phyloP scores from a whole-genome alignment of 2,329 filamentous ascomycete genomes.

The Claviceps cyperi region DNA sequence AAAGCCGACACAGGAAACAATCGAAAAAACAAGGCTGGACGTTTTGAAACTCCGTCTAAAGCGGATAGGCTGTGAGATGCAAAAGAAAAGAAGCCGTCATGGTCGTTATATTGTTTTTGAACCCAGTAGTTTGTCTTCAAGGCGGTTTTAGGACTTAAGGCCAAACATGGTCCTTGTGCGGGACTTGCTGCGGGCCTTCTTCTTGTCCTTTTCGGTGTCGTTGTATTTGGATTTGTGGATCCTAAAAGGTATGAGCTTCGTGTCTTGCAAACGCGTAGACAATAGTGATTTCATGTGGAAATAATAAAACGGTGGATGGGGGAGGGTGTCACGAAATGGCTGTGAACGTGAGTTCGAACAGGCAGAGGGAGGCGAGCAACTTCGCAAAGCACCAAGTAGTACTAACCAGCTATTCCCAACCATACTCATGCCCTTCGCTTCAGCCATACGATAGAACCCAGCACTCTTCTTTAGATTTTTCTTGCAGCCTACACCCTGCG shows the following conservation, averaged over 20 bases:
- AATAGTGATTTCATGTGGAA: too few relatives aligned
- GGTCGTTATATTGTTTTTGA: constrained; percentile 12
- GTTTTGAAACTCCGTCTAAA: too few relatives aligned
- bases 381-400: not conserved
- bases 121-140: not conserved
- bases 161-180: constrained; percentile 62
- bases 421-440: constrained; percentile 91
- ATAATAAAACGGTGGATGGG: too few relatives aligned
- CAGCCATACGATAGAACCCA: constrained; percentile 77
- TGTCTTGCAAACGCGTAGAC: too few relatives aligned
- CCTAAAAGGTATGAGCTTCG: constrained; percentile 33
- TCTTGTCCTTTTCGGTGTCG: constrained; percentile 41
- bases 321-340: too few relatives aligned
- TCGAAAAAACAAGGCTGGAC: too few relatives aligned
- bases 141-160: constrained; percentile 17
- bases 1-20: too few relatives aligned
- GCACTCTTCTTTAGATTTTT: constrained; percentile 94
- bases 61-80: too few relatives aligned
- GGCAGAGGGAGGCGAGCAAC: not conserved
- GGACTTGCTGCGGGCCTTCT: constrained; percentile 62
- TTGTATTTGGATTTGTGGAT: constrained; percentile 95
- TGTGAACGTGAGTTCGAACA: too few relatives aligned
- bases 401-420: constrained; percentile 94
- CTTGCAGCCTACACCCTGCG: constrained; percentile 82
- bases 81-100: constrained; percentile 11